Base-by-base conservation (phyloP, 1,284 basidiomycete species). In the Coriolopsis trogii region DNA sequence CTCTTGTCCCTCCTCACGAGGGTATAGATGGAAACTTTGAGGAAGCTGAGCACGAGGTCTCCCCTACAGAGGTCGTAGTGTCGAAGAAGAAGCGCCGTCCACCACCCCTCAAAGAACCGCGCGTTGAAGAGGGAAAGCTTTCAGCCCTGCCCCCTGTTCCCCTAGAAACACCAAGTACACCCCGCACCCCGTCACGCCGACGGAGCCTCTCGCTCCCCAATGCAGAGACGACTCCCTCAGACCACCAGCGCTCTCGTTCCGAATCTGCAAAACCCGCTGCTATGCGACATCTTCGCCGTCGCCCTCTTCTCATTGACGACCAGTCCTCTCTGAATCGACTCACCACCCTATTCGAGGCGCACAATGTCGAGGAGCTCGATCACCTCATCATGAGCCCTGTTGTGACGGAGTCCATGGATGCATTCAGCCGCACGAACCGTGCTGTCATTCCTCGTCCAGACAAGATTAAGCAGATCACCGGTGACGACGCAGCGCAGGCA, bases 401-500 rank as follows among this genome's bases (percentile, higher is more conserved):
- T n/a, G 62, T 60, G 39, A 53, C 53, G 57, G 66, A 63, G 53
- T 58, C 61, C 3, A 53, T 64, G 25, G 58, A 64, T 18, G 44
- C 52, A 26, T 53, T 64, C 49, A 45, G 54, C 18, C 56, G 63
- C 31, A 42, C 52, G 23, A 58, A 45, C n/a, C 39, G 46, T 23
- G 45, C 52, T 2, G 39, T 41, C 6, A 26, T 29, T 63, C 39
- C 65, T 15, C 59, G 63, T 1, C 59, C 62, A 25, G 71, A 69
- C 15, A 78, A 76, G 59, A 66, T 77, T 36, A 66, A 64, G 43
- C 69, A 75, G 56, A 63, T 78, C 24, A 76, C 74, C 10, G 76
- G 74, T n/a, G 76, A 77, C 49, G 72, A 75, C 13, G 73, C 74
- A 37, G 74, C 76, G 36, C 70, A 73, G 50, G 68, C 68, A 8